Base-by-base conservation (phyloP, 371 early-diverging fungal species). In the Syncephalastrum racemosum region DNA sequence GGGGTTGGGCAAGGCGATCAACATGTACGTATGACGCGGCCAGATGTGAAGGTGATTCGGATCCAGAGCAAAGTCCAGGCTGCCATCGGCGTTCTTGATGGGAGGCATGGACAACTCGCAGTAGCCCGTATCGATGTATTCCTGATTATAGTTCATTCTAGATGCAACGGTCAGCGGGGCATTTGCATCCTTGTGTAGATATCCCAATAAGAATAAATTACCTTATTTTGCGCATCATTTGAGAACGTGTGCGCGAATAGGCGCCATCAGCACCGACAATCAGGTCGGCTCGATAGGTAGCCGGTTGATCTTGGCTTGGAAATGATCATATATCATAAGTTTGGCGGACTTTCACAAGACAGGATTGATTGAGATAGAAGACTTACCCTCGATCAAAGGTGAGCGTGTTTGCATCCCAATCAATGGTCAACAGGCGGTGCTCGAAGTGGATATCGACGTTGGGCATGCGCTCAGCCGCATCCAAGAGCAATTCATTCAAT, bases 231-330 rank as follows among this genome's bases (percentile, higher is more conserved):
- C 89, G 81, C 88, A 92, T 87, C 62, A 94, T 77, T 57, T 90
- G 87, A 46, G 74, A 77, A 46, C 97, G 83, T 39, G 88, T 88
- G 7, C 80, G 64, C 16, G 95, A 94, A 67, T 89, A 91, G 5
- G 94, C 95, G 31, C 98, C 98, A 73, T 98, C 98, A n/a, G 94
- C 90, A 16, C 98, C 98, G 14, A 98, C 77, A 58, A 98, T 84
- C 27, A 96, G 68, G 63, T 96, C 95, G 5, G 84, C 86, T 8
- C 73, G 39, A 19, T 63, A 50, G 6, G n/a, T 50, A 51, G 61
- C 66, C 61, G 20, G 63, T 76, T 12, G 47, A 50, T n/a, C 58
- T 23, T 23, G 14, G n/a, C 10, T 5, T n/a, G n/a, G 5, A 16
- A 22, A 14, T 3, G 1, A 3, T n/a, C n/a, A n/a, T n/a, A n/a